A percentile compares a stretch with the other conserved stretches of the same genome.
These are phyloP conservation scores for Colletotrichum noveboracense DNA, from an alignment of 2,329 filamentous ascomycete genomes.

Conservation along the genomic window DNA sequence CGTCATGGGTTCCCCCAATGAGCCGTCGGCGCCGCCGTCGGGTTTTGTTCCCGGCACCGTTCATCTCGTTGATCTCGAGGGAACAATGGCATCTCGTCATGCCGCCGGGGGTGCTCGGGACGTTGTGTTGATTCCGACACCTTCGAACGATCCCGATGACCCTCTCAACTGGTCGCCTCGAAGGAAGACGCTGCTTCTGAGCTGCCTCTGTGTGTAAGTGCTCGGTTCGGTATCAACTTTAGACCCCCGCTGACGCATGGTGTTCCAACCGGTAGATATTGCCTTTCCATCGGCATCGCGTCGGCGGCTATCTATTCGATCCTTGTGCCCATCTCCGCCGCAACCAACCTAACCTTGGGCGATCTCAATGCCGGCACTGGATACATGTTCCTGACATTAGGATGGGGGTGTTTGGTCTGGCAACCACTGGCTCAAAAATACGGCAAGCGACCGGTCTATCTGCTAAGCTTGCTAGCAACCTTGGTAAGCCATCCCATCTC, in stretches of 20 bases:
- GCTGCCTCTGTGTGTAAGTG: slow-evolving; percentile 35
- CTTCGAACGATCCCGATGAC: slow-evolving; percentile 55
- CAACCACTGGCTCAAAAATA: slow-evolving; percentile 58
- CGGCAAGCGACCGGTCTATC: slow-evolving; percentile 53
- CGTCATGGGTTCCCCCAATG: neutral
- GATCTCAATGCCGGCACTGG: slow-evolving; percentile 56
- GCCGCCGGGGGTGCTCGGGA: slow-evolving; percentile 35
- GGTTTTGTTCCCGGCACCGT: slow-evolving; percentile 42
- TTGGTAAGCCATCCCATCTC: neutral
- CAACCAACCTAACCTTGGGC: slow-evolving; percentile 45
- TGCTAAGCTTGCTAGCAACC: slow-evolving; percentile 24
- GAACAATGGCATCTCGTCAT: slow-evolving; percentile 35
- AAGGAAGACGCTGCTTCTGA: slow-evolving; percentile 29
- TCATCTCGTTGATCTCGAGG: slow-evolving; percentile 43
- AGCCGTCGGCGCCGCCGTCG: neutral
- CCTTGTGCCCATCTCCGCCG: slow-evolving; percentile 40
- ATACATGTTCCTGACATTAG: slow-evolving; percentile 56
- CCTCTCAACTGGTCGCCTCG: slow-evolving; percentile 53
- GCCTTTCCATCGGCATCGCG: slow-evolving; percentile 25
- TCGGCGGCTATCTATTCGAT: slow-evolving; percentile 36
- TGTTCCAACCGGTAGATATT: neutral
- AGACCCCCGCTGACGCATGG: fast-evolving
- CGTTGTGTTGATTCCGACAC: slow-evolving; percentile 56
- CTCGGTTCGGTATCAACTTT: neutral
- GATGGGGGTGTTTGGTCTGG: slow-evolving; percentile 57